Conservation (phyloP, 768 basidiomycete species). For the Tylopilus sp. region DNA sequence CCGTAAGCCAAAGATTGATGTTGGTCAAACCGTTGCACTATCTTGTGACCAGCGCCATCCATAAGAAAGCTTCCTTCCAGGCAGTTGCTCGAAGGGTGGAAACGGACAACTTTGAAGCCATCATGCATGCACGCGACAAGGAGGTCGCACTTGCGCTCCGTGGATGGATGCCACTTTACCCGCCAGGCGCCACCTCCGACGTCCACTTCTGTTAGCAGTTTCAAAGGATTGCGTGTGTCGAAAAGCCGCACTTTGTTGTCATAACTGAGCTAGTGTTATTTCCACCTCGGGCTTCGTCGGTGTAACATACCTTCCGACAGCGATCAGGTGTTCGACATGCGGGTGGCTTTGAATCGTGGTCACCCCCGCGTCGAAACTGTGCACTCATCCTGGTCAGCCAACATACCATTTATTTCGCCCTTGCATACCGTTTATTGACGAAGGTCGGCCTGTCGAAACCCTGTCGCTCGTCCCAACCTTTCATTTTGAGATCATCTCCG, state of each 20-base stretch:
- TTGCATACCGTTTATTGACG: conserved; percentile 64
- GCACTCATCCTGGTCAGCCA: background rate
- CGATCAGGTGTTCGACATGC: conserved; percentile 72
- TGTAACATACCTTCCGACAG: conserved; percentile 77
- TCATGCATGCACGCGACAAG: conserved; percentile 98
- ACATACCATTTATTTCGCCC: background rate
- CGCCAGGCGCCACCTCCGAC: conserved; percentile 96
- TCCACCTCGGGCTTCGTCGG: background rate
- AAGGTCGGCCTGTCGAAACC: conserved; percentile 58
- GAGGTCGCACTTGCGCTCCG: conserved; percentile 63
- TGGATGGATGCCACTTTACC: conserved; percentile 89
- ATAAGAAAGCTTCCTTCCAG: background rate
- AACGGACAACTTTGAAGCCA: conserved; percentile 78
- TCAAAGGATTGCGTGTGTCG: conserved; percentile 67
- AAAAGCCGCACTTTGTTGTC: conserved; percentile 77
- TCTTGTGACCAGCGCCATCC: conserved; percentile 29
- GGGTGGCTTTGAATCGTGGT: conserved; percentile 88
- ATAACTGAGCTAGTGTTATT: conserved; percentile 53
- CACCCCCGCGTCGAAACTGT: conserved; percentile 88
- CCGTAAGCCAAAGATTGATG: conserved; percentile 91
- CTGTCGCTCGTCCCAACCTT: conserved; percentile 85
- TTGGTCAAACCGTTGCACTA: conserved; percentile 61
- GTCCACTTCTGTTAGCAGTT: conserved; percentile 54
- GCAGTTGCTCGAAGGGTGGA: conserved; percentile 8
- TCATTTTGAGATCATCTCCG: conserved; percentile 88